Conservation (phyloP, 73 alveolate genomes). For the Urostyla sp. region DNA sequence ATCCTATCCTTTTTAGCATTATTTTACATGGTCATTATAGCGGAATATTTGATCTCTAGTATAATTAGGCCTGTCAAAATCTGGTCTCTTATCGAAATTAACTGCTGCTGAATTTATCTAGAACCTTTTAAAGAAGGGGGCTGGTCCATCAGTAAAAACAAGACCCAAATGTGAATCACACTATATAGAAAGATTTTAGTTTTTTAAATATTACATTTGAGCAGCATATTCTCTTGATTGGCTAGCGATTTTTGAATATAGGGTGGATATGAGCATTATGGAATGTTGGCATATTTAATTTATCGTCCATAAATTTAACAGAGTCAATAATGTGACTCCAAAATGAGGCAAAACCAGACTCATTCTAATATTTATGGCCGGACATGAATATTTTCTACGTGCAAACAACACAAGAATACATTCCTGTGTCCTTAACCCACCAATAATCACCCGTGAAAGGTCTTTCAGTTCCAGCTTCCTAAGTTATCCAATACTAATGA, state of each 20-base stretch:
- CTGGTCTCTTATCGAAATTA: conserved; percentile 58
- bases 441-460: conserved; percentile 77
- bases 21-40: neutral
- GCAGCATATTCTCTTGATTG: conserved; percentile 57
- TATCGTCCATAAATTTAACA: conserved; percentile 47
- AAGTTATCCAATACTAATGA: conserved; percentile 58
- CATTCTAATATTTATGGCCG: conserved; percentile 61
- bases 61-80: conserved; percentile 44
- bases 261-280: conserved; percentile 50
- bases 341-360: conserved; percentile 67
- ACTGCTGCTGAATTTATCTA: conserved; percentile 65
- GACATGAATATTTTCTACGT: conserved; percentile 62
- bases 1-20: neutral
- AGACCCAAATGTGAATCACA: conserved; percentile 75
- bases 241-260: conserved; percentile 25
- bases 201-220: conserved; percentile 18
- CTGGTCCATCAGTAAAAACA: conserved; percentile 72
- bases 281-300: neutral
- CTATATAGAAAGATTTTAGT: neutral
- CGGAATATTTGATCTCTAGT: neutral
- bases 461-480: conserved; percentile 69
- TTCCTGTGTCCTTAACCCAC: conserved; percentile 76
- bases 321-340: conserved; percentile 71
- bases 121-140: conserved; percentile 64
- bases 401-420: conserved; percentile 66